These are phyloP conservation scores for Mucor piriformis DNA, from an alignment of 371 early-diverging fungal species.

Conservation along the genomic window DNA sequence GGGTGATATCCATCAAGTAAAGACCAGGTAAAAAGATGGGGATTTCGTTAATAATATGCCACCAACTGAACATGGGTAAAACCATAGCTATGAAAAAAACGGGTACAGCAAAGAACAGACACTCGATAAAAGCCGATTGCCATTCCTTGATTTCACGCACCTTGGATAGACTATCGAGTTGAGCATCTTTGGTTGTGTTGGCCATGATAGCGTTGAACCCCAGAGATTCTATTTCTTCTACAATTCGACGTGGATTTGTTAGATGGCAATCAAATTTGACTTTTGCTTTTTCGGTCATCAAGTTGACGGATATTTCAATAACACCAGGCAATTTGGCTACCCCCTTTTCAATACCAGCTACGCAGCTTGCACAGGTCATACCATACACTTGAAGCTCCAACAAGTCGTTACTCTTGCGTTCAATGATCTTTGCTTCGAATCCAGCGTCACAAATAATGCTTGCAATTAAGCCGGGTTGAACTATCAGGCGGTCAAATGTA, in stretches of 20 bases:
- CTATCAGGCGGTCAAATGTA: constrained; percentile 1
- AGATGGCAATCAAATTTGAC: constrained; percentile 66
- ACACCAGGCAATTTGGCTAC: constrained; percentile 69
- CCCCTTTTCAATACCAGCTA: constrained; percentile 72
- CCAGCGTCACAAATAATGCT: constrained; percentile 73
- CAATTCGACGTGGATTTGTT: constrained; percentile 82
- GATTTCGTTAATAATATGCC: constrained; percentile 46
- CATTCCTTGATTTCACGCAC: constrained; percentile 88
- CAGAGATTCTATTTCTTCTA: constrained; percentile 77
- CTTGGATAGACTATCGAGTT: constrained; percentile 86
- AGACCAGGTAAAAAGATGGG: constrained; percentile 64
- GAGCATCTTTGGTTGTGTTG: constrained; percentile 61
- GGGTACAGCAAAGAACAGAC: constrained; percentile 77
- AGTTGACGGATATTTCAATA: constrained; percentile 66
- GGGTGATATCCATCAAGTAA: constrained; percentile 57
- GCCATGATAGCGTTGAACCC: constrained; percentile 86
- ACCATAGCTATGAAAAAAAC: constrained; percentile 88
- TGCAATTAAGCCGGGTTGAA: constrained; percentile 2
- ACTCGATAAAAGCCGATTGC: constrained; percentile 64
- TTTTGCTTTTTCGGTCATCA: constrained; percentile 72
- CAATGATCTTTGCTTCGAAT: constrained; percentile 71
- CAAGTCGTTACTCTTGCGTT: constrained; percentile 26
- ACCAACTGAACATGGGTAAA: constrained; percentile 67
- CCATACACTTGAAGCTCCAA: constrained; percentile 82
- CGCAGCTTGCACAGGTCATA: constrained; percentile 88